Percentiles rank a stretch among this genome's conserved stretches.
Conservation (phyloP, 768 basidiomycete genomes). For the Clathrus columnatus region DNA sequence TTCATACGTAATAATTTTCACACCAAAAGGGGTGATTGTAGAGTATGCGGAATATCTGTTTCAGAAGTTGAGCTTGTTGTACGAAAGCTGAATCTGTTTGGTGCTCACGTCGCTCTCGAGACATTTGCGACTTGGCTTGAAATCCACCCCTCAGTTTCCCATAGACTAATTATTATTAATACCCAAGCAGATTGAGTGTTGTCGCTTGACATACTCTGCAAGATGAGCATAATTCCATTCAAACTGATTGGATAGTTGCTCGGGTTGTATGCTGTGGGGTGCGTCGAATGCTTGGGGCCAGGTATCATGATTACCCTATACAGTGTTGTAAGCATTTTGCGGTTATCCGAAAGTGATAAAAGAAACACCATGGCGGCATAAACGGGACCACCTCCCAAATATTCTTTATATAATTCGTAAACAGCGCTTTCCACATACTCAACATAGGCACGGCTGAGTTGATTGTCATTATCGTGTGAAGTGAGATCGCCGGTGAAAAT, state of each 20-base stretch:
- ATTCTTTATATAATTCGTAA: conserved; percentile 16
- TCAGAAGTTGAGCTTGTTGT: not conserved
- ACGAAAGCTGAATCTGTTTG: not conserved
- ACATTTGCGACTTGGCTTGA: not conserved
- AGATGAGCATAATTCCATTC: conserved; percentile 9
- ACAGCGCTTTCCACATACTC: conserved; percentile 11
- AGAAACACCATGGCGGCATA: conserved; percentile 18
- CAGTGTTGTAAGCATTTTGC: not conserved
- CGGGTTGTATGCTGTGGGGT: conserved; percentile 7
- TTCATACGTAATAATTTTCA: conserved; percentile 18
- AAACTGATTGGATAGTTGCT: conserved; percentile 3
- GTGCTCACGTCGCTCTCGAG: conserved; percentile 1
- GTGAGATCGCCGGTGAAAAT: conserved; percentile 22
- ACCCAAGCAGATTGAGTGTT: not conserved
- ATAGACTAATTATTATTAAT: not conserved
- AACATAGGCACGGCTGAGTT: conserved; percentile 11
- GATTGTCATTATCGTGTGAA: conserved; percentile 20
- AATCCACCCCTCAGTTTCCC: conserved; percentile 11
- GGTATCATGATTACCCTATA: conserved; percentile 9
- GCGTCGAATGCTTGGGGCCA: conserved; percentile 10
- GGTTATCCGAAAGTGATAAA: not conserved
- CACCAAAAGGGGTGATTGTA: conserved; percentile 15
- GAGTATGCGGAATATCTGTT: conserved; percentile 18
- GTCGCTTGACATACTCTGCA: not conserved
- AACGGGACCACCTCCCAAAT: conserved; percentile 17